Conservation (phyloP, 2,329 filamentous ascomycete species). For the Colletotrichum sublineola region DNA sequence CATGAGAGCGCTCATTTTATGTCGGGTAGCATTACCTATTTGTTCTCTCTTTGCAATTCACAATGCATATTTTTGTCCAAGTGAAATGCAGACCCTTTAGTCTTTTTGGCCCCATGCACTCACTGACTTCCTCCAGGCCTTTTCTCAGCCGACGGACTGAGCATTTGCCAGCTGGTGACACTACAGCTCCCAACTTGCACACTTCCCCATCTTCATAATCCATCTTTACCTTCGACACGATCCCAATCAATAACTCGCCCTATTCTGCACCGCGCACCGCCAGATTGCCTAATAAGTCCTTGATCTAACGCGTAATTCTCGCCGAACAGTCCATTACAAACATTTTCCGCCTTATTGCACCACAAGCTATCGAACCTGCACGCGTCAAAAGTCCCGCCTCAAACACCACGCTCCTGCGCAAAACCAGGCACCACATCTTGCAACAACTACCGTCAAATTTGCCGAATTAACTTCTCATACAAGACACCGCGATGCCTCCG, state of each 20-base stretch:
- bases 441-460: neutral
- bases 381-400: neutral
- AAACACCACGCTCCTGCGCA: neutral
- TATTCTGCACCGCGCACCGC: neutral
- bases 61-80: too few species aligned
- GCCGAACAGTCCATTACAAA: neutral
- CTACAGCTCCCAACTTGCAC: neutral
- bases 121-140: too few species aligned
- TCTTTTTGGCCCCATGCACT: too few species aligned
- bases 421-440: too few species aligned
- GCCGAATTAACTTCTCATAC: neutral
- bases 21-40: too few species aligned
- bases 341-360: neutral
- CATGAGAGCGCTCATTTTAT: too few species aligned
- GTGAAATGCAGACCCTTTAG: too few species aligned
- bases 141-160: too few species aligned
- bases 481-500: constrained; percentile 19
- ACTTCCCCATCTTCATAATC: neutral
- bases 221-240: constrained; percentile 4
- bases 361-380: neutral
- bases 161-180: neutral
- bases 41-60: too few species aligned
- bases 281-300: neutral
- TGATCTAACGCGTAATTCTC: neutral
- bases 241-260: neutral